A percentile compares a stretch with the other conserved stretches of the same genome.
Evolutionary conservation across 306 rosid species (phyloP).

Genomic region (Castanea sativa): DNA sequence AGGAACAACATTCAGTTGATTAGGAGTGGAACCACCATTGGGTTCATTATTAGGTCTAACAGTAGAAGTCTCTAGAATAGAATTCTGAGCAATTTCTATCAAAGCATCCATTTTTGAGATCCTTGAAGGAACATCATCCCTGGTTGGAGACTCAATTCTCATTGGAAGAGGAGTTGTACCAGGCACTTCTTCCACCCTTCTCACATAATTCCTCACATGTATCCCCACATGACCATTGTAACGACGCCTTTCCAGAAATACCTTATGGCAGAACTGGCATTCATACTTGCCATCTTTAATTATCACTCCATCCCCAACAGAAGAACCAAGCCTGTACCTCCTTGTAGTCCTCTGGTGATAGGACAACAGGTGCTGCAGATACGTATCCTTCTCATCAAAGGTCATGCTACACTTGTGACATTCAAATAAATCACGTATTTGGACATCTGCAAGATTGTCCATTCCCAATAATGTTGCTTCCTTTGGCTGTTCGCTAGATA

Average conservation of each 20-base stretch:
- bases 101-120: constrained; percentile 88
- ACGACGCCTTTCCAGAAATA: constrained; percentile 77
- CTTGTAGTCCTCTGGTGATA: constrained; percentile 79
- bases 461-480: constrained; percentile 48
- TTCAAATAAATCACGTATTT: constrained; percentile 73
- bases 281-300: constrained; percentile 86
- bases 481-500: constrained; percentile 39
- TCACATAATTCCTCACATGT: constrained; percentile 82
- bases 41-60: constrained; percentile 28
- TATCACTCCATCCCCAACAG: constrained; percentile 92
- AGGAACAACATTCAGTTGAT: constrained; percentile 18
- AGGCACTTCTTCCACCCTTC: constrained; percentile 59
- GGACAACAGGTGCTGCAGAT: constrained; percentile 77
- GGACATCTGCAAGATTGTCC: constrained; percentile 82
- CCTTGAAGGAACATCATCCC: constrained; percentile 51
- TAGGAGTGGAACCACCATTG: constrained; percentile 16
- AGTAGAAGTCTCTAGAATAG: constrained; percentile 63
- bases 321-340: constrained; percentile 80
- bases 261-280: constrained; percentile 94
- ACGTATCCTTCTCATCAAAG: constrained; percentile 70
- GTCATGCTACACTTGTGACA: constrained; percentile 81
- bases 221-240: constrained; percentile 92
- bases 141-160: constrained; percentile 44
- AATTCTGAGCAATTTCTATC: constrained; percentile 80
- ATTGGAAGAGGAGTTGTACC: constrained; percentile 29